These are phyloP conservation scores for Rhodosporidiobolus odoratus DNA, from an alignment of 768 basidiomycete genomes.

Conservation along the genomic window DNA sequence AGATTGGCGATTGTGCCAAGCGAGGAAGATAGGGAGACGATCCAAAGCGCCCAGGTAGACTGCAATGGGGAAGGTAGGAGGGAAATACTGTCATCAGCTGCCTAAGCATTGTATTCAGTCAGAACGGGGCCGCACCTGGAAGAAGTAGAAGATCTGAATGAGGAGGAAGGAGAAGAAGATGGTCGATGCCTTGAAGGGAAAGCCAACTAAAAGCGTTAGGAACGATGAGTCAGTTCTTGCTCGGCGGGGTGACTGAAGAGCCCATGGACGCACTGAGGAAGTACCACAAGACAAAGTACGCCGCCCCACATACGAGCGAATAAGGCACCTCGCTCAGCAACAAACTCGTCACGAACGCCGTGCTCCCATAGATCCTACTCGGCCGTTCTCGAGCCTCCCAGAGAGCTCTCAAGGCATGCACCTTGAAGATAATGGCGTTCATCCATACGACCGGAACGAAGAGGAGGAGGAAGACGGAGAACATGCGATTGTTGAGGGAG, in stretches of 20 bases:
- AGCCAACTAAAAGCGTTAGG: constrained; percentile 44
- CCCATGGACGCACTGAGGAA: constrained; percentile 43
- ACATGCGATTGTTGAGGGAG: constrained; percentile 24
- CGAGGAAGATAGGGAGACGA: constrained; percentile 36
- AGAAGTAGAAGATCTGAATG: constrained; percentile 46
- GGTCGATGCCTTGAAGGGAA: constrained; percentile 24
- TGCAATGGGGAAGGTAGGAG: not conserved
- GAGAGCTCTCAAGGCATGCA: constrained; percentile 56
- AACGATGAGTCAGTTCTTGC: not conserved
- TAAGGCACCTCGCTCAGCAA: constrained; percentile 36
- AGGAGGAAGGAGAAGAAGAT: constrained; percentile 37
- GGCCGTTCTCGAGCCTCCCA: constrained; percentile 65
- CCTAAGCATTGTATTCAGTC: constrained; percentile 24
- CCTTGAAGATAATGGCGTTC: constrained; percentile 57
- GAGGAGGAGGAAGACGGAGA: constrained; percentile 42
- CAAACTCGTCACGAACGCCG: constrained; percentile 40
- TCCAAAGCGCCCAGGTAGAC: constrained; percentile 39
- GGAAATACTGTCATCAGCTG: no score
- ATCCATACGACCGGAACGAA: constrained; percentile 53
- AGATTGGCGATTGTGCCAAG: constrained; percentile 43
- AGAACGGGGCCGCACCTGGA: constrained; percentile 45
- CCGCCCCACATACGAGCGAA: constrained; percentile 45
- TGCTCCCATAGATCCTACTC: constrained; percentile 62
- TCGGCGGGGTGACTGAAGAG: constrained; percentile 52
- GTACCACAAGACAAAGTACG: constrained; percentile 63